phyloP scores from a whole-genome alignment of 2,329 filamentous ascomycete species.

The Xylariaceae sp. region DNA sequence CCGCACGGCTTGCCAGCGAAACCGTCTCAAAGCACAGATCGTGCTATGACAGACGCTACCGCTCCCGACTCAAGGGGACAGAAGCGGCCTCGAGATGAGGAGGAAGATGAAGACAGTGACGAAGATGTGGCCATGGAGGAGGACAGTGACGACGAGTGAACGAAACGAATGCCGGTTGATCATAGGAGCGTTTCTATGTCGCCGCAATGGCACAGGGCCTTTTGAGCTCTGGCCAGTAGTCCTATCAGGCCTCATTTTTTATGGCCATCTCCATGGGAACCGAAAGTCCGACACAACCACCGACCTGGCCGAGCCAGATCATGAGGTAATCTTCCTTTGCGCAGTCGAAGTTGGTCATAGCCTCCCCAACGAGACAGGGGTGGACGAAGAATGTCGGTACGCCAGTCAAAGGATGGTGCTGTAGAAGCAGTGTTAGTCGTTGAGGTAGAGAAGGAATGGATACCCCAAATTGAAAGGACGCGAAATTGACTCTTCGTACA shows the following conservation, averaged over 20 bases:
- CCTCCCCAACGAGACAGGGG: slow-evolving; percentile 82
- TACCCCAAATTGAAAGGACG: slow-evolving; percentile 32
- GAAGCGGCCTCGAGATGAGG: slow-evolving; percentile 69
- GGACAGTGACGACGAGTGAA: slow-evolving; percentile 64
- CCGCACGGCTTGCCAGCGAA: slow-evolving; percentile 41
- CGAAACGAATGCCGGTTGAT: slow-evolving; percentile 3
- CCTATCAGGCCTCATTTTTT: slow-evolving; percentile 2
- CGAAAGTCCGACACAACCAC: slow-evolving; percentile 73
- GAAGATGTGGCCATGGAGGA: slow-evolving; percentile 65
- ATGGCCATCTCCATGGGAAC: slow-evolving; percentile 66
- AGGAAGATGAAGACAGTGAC: slow-evolving; percentile 56
- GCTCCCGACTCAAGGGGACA: slow-evolving; percentile 55
- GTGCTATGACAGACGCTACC: slow-evolving; percentile 46
- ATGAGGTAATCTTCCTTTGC: slow-evolving; percentile 69
- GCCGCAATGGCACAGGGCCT: too few species aligned
- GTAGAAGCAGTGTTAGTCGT: slow-evolving; percentile 26
- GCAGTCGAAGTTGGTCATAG: slow-evolving; percentile 64
- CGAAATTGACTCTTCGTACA: slow-evolving; percentile 29
- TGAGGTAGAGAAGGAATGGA: slow-evolving; percentile 35
- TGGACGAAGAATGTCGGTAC: slow-evolving; percentile 85
- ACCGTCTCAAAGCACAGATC: slow-evolving; percentile 43
- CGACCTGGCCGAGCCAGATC: slow-evolving; percentile 85
- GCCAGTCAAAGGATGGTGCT: slow-evolving; percentile 81
- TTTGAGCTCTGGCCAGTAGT: background rate
- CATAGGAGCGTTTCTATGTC: too few species aligned